Conservation (phyloP, 495 filamentous ascomycete genomes). For the Neurospora discreta region DNA sequence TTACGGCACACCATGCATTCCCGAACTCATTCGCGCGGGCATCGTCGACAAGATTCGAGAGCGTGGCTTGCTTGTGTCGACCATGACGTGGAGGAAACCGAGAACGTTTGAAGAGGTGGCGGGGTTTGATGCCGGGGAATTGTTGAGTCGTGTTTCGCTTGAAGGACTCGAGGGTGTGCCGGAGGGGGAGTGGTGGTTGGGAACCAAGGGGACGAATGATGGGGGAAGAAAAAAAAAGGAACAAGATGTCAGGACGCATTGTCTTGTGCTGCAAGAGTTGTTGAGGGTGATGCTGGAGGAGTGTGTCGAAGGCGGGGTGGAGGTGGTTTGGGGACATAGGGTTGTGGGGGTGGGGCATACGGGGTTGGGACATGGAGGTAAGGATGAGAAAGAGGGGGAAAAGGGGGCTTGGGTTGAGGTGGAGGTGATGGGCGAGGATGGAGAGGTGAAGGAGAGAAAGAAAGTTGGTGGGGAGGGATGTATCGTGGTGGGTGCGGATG, state of each 20-base stretch:
- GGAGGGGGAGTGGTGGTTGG: neutral
- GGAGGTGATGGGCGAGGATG: slow-evolving; percentile 22
- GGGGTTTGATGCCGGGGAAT: neutral
- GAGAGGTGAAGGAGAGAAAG: slow-evolving; percentile 16
- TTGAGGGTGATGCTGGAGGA: slow-evolving; percentile 37
- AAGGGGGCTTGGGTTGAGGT: slow-evolving; percentile 40
- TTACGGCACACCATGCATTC: slow-evolving; percentile 42
- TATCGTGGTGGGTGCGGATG: slow-evolving; percentile 44
- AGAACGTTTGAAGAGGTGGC: neutral
- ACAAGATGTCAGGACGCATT: slow-evolving; percentile 28
- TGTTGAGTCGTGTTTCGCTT: neutral
- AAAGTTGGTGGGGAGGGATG: slow-evolving; percentile 40
- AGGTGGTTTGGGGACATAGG: slow-evolving; percentile 37
- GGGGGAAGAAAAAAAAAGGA: too few relatives aligned
- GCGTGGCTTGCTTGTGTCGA: slow-evolving; percentile 37
- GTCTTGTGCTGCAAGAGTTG: slow-evolving; percentile 25
- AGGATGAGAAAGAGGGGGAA: neutral
- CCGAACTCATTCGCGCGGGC: slow-evolving; percentile 44
- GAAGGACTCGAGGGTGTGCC: neutral
- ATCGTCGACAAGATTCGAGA: slow-evolving; percentile 41
- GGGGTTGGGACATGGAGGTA: neutral
- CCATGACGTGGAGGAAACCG: slow-evolving; percentile 42
- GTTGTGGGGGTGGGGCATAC: slow-evolving; percentile 37
- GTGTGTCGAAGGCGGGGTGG: slow-evolving; percentile 31
- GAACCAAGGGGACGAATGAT: too few relatives aligned